Percentiles rank a stretch among this genome's conserved stretches.
phyloP scores from a whole-genome alignment of 2,329 filamentous ascomycete species.

The Scedosporium dehoogii region DNA sequence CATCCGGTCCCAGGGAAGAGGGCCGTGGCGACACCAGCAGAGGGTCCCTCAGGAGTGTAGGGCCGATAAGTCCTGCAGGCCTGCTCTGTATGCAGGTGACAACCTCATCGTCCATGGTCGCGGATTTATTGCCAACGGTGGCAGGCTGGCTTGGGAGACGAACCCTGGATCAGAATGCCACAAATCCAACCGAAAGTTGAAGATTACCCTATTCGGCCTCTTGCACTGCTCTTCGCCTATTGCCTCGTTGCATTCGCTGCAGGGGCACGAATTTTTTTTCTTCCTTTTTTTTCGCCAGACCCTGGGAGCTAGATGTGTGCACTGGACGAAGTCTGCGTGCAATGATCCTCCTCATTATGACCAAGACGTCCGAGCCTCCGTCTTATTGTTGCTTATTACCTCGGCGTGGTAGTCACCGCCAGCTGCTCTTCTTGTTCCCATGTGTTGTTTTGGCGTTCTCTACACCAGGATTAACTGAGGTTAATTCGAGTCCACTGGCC shows the following conservation, averaged over 20 bases:
- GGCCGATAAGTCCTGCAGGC: slow-evolving; percentile 1
- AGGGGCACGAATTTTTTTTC: background rate
- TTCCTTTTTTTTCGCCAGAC: background rate
- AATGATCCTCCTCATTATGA: background rate
- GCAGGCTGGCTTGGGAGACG: background rate
- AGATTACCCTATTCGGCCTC: background rate
- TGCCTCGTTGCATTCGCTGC: background rate
- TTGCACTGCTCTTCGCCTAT: background rate
- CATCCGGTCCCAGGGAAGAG: background rate
- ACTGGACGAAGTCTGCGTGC: background rate
- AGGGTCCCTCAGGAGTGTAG: background rate
- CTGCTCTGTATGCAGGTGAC: background rate
- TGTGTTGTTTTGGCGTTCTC: background rate
- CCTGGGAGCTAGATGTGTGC: background rate
- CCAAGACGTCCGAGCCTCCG: background rate
- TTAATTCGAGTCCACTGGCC: too few species aligned
- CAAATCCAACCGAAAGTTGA: background rate
- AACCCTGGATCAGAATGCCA: background rate
- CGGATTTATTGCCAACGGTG: background rate
- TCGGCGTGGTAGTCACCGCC: background rate
- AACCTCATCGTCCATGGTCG: background rate
- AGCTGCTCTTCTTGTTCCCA: background rate
- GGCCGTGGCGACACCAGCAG: background rate
- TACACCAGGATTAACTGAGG: too few species aligned
- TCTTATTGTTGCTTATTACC: background rate